These are phyloP conservation scores for Aspergillus fijiensis DNA, from an alignment of 2,329 filamentous ascomycete genomes.

Conservation along the genomic window DNA sequence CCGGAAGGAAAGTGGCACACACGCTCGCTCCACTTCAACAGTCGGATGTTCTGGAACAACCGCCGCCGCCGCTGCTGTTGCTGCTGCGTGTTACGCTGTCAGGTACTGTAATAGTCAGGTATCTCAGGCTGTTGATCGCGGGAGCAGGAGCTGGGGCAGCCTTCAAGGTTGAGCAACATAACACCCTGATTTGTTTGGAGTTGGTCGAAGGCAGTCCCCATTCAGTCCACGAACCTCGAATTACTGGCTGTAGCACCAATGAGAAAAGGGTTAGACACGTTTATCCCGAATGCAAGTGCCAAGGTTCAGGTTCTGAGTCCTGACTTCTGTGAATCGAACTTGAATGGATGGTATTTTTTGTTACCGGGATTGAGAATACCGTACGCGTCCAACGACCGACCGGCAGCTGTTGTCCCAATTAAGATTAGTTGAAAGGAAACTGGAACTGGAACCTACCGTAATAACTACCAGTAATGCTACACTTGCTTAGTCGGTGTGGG, in stretches of 20 bases:
- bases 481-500: no score
- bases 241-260: not conserved
- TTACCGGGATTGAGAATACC: not conserved
- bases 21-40: constrained; percentile 12
- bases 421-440: not conserved
- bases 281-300: not conserved
- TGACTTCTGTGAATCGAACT: not conserved
- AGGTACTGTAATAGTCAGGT: not conserved
- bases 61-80: not conserved
- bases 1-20: not conserved
- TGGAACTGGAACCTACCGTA: no score
- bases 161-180: no score
- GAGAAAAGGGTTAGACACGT: not conserved
- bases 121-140: not conserved
- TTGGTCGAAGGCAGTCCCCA: not conserved
- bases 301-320: not conserved
- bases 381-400: not conserved
- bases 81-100: not conserved
- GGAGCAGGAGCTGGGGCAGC: no score
- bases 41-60: constrained; percentile 18
- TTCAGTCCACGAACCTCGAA: not conserved
- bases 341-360: not conserved
- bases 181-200: not conserved
- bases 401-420: not conserved
- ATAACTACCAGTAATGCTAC: no score